Evolutionary conservation across 1,284 basidiomycete genomes (phyloP), one percentile per base, ranked within the genome.

Genomic region (Taiwanofungus camphoratus): DNA sequence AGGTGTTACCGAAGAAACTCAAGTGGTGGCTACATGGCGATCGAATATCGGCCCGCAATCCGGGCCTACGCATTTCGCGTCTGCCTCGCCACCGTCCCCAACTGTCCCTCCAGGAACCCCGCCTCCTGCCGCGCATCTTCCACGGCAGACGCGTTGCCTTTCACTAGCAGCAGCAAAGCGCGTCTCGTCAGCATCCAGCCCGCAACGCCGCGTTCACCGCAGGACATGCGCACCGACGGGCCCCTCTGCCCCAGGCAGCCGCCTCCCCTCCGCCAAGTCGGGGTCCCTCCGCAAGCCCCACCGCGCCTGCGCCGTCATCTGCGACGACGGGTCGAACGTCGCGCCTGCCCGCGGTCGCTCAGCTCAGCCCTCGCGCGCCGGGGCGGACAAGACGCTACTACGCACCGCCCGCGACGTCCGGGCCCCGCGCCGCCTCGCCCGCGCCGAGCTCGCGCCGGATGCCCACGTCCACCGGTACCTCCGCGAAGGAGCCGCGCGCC

Each of bases 231-330:
- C 32, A 41, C 33, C 44, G 11, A 34, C 36, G 9, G 44, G 34
- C 6, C 29, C 33, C 11, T 36, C 33, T 22, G 15, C 39, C 2
- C 39, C 34, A 5, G 38, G 39, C 12, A 45, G 9, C 34, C 7
- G 37, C 39, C 32, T 45, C 21, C 39, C 34, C 33, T 45, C 33
- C 27, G 36, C 39, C 2, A 23, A 7, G 12, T 37, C 39, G 18
- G 44, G 39, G 4, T 45, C 44, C 11, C 39, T 20, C 20, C 39
- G 39, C 6, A 32, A 30, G 9, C 44, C 44, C 18, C 26, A 37
- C 15, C 44, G 24, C 15, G 44, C 30, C 34, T 45, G 44, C 16
- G 39, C 33, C 7, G 44, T 41, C 44, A 45, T 45, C 34, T 41
- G 44, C 26, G 44, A 41, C 2, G 39, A 34, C 34, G 44, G 44